A percentile compares a stretch with the other conserved stretches of the same genome.
Evolutionary conservation across 331 rosid species (phyloP).

Genomic region (Cucumis variabilis): DNA sequence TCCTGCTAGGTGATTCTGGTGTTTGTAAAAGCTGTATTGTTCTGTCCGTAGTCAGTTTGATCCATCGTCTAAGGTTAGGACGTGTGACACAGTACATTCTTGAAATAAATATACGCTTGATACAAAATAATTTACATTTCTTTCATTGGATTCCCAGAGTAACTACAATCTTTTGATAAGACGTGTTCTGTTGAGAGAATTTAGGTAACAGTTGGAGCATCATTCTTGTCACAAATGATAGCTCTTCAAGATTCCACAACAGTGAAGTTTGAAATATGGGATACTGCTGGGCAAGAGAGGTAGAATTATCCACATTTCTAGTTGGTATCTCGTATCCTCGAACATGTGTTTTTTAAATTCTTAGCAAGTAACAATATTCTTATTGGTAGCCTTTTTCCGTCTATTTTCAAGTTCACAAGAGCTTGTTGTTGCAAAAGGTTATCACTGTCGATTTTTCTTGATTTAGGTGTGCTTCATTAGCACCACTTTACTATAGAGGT

Average conservation of each 20-base stretch:
- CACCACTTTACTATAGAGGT: slow-evolving; percentile 96
- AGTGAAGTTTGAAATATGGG: slow-evolving; percentile 99
- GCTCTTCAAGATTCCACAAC: slow-evolving; percentile 99
- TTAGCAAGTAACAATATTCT: not conserved
- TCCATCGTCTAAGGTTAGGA: slow-evolving; percentile 93
- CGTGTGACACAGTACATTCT: not conserved
- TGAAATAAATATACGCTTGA: not conserved
- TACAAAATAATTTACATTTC: not conserved
- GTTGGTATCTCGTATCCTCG: not conserved
- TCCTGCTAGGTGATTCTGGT: slow-evolving; percentile 98
- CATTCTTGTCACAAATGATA: slow-evolving; percentile 97
- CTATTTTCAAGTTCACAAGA: not conserved
- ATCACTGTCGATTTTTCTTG: slow-evolving; percentile 38
- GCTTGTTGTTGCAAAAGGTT: slow-evolving; percentile 28
- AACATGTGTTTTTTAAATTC: not conserved
- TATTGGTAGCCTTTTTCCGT: not conserved
- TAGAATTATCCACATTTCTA: slow-evolving; percentile 28
- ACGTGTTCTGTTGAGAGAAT: slow-evolving; percentile 41
- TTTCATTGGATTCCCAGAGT: not conserved
- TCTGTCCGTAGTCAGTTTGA: slow-evolving; percentile 99
- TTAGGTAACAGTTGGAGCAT: slow-evolving; percentile 99
- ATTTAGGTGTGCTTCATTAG: slow-evolving; percentile 92
- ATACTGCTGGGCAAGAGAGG: slow-evolving; percentile 99
- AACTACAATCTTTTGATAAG: not conserved
- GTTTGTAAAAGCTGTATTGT: slow-evolving; percentile 99